Base-by-base conservation (phyloP, 768 basidiomycete species). In the Serendipita sp. region DNA sequence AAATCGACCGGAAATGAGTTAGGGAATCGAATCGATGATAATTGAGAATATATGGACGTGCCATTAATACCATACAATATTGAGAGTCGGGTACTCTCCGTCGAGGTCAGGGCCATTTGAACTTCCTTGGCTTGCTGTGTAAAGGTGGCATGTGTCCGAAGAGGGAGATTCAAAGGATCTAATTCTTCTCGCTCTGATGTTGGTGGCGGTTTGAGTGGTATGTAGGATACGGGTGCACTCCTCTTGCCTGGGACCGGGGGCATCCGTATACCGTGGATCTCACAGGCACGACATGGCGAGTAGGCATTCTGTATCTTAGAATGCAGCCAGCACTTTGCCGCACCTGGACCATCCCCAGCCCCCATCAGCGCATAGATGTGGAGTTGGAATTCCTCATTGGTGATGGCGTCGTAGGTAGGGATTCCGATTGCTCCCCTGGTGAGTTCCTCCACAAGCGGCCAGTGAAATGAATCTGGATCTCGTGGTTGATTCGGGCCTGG, bases 401-500 rank as follows among this genome's bases (percentile, higher is more conserved):
- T 13, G 4, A 65, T 53, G 0, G 71, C 71, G 67, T 78, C 68
- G 53, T 71, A 77, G 0, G 77, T 53, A 5, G 10, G 10, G 5
- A 80, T 71, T 2, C 79, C 80, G n/a, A 64, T 10, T 0, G 73
- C 73, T 0, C 80, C 73, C 11, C 70, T 56, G 0, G 74, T 32
- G 3, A 75, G 66, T 66, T 80, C 78, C 3, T 78, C 67, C 3
- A 75, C 67, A 0, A 78, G 66, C 0, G 76, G 78, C 37, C 63
- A 66, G 0, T 76, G 69, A 58, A 79, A 80, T 0, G 78, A 77
- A 35, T 73, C 72, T 3, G 77, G 34, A 48, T 78, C 74, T 38
- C 74, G 73, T 0, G 80, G 77, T 44, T 76, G 75, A 16, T 75
- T 73, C 0, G 77, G 80, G 0, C 80, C 77, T 0, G 79, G 80